Percentiles rank a stretch among this genome's conserved stretches.
Evolutionary conservation across 441 rosid species (phyloP).

Genomic region (Gossypium laxum): DNA sequence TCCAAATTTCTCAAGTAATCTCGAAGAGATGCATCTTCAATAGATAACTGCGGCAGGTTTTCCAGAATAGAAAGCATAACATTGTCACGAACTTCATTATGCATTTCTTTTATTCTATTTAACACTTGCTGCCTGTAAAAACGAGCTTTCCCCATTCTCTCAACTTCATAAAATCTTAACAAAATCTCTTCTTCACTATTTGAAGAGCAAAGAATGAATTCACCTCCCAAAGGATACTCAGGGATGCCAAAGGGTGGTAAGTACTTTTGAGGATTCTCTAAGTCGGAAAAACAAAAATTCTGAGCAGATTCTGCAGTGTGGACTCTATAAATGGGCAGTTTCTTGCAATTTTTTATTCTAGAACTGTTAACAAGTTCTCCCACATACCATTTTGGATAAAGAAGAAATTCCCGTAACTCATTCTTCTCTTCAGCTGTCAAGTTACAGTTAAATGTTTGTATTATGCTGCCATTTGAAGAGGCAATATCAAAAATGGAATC

Average conservation of each 20-base stretch:
- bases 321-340: constrained; percentile 68
- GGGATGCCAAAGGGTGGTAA: constrained; percentile 73
- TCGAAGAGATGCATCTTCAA: constrained; percentile 62
- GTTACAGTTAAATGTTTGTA: constrained; percentile 31
- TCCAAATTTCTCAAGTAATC: constrained; percentile 68
- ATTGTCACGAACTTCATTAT: constrained; percentile 63
- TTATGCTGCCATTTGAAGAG: constrained; percentile 34
- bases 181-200: constrained; percentile 62
- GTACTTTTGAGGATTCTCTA: constrained; percentile 66
- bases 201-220: constrained; percentile 52
- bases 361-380: constrained; percentile 43
- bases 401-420: constrained; percentile 67
- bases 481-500: constrained; percentile 59
- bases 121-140: constrained; percentile 75
- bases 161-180: constrained; percentile 57
- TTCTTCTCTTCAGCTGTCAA: constrained; percentile 61
- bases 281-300: constrained; percentile 53
- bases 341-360: constrained; percentile 55
- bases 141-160: constrained; percentile 71
- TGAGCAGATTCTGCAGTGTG: constrained; percentile 41
- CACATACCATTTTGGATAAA: constrained; percentile 78
- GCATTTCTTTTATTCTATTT: constrained; percentile 48
- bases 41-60: constrained; percentile 72
- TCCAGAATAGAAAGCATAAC: constrained; percentile 77
- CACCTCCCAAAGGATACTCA: constrained; percentile 51